These are phyloP conservation scores for Schwanniomyces pseudopolymorphus DNA, from an alignment of 805 yeast genomes.

Conservation along the genomic window DNA sequence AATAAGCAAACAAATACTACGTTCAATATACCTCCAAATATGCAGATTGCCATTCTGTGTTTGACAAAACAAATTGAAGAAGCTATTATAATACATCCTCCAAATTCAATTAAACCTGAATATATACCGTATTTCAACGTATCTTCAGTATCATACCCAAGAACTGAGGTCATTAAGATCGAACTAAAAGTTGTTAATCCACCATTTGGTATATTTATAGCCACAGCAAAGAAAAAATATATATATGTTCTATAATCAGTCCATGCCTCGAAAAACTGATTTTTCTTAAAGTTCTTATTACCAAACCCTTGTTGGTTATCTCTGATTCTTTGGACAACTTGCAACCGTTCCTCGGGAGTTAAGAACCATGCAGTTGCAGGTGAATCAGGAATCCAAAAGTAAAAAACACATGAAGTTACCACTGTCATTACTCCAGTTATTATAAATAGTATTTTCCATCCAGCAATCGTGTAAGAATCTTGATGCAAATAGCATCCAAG, in stretches of 20 bases:
- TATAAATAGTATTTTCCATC: conserved; percentile 46
- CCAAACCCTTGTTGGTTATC: conserved; percentile 31
- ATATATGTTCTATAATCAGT: conserved; percentile 31
- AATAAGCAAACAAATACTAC: conserved; percentile 28
- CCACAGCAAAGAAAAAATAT: conserved; percentile 1
- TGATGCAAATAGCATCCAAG: conserved; percentile 12
- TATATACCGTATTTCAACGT: conserved; percentile 34
- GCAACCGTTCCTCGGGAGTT: conserved; percentile 33
- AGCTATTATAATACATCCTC: conserved; percentile 15
- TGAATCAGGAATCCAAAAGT: conserved; percentile 29
- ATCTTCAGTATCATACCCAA: conserved; percentile 13
- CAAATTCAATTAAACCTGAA: conserved; percentile 31
- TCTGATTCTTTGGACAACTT: conserved; percentile 53
- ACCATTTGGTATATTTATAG: conserved; percentile 2
- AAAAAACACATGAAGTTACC: conserved; percentile 24
- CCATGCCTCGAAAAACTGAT: conserved; percentile 52
- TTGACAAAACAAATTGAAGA: conserved; percentile 28
- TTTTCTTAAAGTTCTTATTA: conserved; percentile 50
- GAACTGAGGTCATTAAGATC: not conserved
- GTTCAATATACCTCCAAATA: conserved; percentile 13
- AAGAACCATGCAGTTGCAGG: conserved; percentile 42
- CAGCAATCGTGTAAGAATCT: conserved; percentile 11
- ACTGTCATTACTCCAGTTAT: conserved; percentile 43
- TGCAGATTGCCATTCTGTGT: conserved; percentile 19
- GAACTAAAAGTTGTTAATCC: conserved; percentile 6